Base-by-base conservation (phyloP, 2,329 filamentous ascomycete species). In the Aspergillus niger region DNA sequence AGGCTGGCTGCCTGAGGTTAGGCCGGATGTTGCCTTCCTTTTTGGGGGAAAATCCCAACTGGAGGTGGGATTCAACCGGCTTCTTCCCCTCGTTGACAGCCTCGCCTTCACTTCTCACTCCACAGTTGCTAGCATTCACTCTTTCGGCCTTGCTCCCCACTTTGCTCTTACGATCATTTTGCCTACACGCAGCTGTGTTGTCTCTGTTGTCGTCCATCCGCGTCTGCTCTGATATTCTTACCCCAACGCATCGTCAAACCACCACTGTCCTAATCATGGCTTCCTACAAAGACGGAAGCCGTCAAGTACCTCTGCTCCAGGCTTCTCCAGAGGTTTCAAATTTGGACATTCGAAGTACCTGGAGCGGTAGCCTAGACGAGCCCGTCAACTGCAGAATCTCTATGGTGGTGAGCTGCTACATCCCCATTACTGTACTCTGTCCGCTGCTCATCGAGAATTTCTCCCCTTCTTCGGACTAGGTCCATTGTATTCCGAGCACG, bases 331-430 rank as follows among this genome's bases (percentile, higher is more conserved):
- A 66, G 6, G 67, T 72, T 56, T 69, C 58, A 41, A 69, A 72
- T 26, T 65, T 76, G 8, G 70, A 75, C 41, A 44, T 77, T 22
- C 67, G 62, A 36, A 70, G 72, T 13, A 67, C 67, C 13, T 77
- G 75, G 75, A 66, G 64, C 54, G 74, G 73, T 3, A 62, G 68
- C 30, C 55, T 59, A 3, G 55, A 52, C 8, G 64, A 69, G 30
- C 63, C 69, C 28, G 68, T 73, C 17, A 60, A 67, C 22, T 50
- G 75, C 43, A 67, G 58, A 17, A 64, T 76, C 3, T 63, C 65
- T 1, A 49, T 77, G 8, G 72, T 76, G 61, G 74, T 76, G 70
- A 62, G 57, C 26, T 47, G n/a, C 2, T 20, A 10, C 54, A n/a
- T 48, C 10, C 17, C 39, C 5, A 17, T 15, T 44, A n/a, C 13